phyloP scores from a whole-genome alignment of 2,329 filamentous ascomycete genomes.

The Venturiaceae sp. region DNA sequence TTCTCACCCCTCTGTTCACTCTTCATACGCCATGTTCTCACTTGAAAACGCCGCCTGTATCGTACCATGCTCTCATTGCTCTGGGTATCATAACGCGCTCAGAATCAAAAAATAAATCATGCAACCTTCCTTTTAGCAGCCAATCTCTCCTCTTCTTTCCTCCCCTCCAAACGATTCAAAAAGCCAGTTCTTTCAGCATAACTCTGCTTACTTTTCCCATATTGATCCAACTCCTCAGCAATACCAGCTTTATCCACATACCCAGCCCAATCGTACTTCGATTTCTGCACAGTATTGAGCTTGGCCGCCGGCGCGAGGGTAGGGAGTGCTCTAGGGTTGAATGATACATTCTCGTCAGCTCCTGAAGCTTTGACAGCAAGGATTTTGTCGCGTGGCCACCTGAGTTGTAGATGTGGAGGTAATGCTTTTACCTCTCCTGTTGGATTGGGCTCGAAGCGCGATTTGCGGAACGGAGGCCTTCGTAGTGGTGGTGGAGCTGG shows the following conservation, averaged over 20 bases:
- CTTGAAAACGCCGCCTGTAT: too few relatives aligned
- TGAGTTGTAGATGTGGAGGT: constrained; percentile 32
- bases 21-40: too few relatives aligned
- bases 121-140: constrained; percentile 18
- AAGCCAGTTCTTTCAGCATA: constrained; percentile 55
- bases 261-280: constrained; percentile 53
- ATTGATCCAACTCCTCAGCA: constrained; percentile 49
- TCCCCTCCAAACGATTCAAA: constrained; percentile 46
- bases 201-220: constrained; percentile 52
- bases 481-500: constrained; percentile 15
- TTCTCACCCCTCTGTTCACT: too few relatives aligned
- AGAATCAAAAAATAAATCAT: background rate
- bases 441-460: constrained; percentile 42
- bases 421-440: constrained; percentile 35
- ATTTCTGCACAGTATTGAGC: constrained; percentile 58
- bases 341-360: constrained; percentile 12
- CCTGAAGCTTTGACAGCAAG: background rate
- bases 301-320: constrained; percentile 34
- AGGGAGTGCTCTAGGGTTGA: background rate
- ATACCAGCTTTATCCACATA: constrained; percentile 54
- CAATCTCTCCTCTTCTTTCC: constrained; percentile 45
- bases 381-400: constrained; percentile 22
- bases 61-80: background rate
- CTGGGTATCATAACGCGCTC: background rate
- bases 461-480: constrained; percentile 34